Conservation (phyloP, 176 grass and related monocot species). For the Triticum timopheevii region DNA sequence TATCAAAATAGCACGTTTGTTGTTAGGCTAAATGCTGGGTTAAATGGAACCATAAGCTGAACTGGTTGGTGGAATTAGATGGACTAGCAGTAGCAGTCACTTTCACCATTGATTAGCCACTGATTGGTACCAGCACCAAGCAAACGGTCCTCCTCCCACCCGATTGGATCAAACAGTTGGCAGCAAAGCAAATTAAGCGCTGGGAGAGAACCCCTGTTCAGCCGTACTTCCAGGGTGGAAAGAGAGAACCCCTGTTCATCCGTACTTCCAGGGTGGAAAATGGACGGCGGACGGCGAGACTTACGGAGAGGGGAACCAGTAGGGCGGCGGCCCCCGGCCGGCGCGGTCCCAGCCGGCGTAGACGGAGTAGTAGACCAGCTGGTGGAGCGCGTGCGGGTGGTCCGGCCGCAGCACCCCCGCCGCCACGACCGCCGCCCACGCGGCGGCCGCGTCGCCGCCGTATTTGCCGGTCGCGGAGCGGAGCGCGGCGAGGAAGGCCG, state of each 20-base stretch:
- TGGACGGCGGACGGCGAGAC: not conserved
- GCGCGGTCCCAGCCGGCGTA: slow-evolving; percentile 69
- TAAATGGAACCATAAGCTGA: not conserved
- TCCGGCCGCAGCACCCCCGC: slow-evolving; percentile 63
- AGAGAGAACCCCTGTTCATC: not conserved
- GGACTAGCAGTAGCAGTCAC: too few relatives aligned
- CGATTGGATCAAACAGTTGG: not conserved
- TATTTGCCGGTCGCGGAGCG: slow-evolving; percentile 19
- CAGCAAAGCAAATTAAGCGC: not conserved
- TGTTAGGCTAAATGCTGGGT: not conserved
- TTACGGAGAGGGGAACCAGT: slow-evolving; percentile 90
- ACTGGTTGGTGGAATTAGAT: not conserved
- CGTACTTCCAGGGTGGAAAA: too few relatives aligned
- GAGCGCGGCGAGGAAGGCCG: slow-evolving; percentile 43
- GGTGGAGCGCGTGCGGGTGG: slow-evolving; percentile 89
- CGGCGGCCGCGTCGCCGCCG: slow-evolving; percentile 24
- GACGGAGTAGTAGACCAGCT: slow-evolving; percentile 87
- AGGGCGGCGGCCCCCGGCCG: slow-evolving; percentile 71
- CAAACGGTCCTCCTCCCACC: not conserved
- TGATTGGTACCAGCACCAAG: not conserved
- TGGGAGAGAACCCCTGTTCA: not conserved
- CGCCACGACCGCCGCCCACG: slow-evolving; percentile 46
- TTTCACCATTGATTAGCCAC: not conserved
- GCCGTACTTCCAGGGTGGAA: too few relatives aligned
- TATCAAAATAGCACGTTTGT: not conserved